Percentiles rank a stretch among this genome's conserved stretches.
These are phyloP conservation scores for Dendrobium catenatum DNA, from an alignment of 106 monocot species.

Conservation along the genomic window DNA sequence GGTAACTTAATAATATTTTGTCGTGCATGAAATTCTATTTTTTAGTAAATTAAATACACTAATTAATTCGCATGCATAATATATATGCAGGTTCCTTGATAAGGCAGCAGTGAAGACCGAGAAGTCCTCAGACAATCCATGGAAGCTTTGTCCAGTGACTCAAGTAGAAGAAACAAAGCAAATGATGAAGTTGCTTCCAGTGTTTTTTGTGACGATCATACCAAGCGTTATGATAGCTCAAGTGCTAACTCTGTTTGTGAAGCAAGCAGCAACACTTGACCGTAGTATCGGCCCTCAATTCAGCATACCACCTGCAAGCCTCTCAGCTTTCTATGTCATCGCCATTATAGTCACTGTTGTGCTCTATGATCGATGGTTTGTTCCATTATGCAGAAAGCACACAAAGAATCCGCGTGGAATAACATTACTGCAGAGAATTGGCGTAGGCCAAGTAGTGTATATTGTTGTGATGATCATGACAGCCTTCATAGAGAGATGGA, in stretches of 20 bases:
- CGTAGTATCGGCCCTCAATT: conserved; percentile 19
- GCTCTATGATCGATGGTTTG: conserved; percentile 12
- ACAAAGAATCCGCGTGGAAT: conserved; percentile 20
- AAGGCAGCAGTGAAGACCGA: conserved; percentile 42
- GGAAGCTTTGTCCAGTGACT: conserved; percentile 41
- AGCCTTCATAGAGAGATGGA: conserved; percentile 12
- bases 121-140: conserved; percentile 3
- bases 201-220: conserved; percentile 30
- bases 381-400: neutral
- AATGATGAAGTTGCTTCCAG: conserved; percentile 38
- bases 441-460: conserved; percentile 12
- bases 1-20: conserved; percentile 1
- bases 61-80: no score
- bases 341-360: conserved; percentile 10
- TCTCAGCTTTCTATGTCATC: conserved; percentile 7
- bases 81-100: conserved; percentile 33
- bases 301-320: conserved; percentile 17
- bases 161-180: conserved; percentile 66
- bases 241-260: conserved; percentile 34
- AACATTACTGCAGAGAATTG: conserved; percentile 19
- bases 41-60: neutral
- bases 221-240: conserved; percentile 37
- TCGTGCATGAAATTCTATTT: neutral
- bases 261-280: conserved; percentile 41
- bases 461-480: conserved; percentile 15